Evolutionary conservation across 805 yeast species (phyloP).

Genomic region (Metschnikowia aberdeeniae): DNA sequence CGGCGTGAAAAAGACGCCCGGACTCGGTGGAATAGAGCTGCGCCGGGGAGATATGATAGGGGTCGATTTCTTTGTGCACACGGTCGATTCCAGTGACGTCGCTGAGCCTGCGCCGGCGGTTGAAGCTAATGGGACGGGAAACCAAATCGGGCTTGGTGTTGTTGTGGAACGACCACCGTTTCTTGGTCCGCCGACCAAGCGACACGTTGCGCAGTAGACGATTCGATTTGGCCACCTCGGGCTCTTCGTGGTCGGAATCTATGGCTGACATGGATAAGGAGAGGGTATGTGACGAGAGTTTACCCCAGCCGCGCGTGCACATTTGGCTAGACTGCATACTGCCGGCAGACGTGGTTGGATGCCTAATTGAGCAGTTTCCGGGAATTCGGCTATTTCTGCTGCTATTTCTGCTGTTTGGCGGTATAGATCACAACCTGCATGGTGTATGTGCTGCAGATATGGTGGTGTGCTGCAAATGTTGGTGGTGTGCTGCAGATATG

Average conservation of each 20-base stretch:
- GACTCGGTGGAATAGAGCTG: conserved; percentile 90
- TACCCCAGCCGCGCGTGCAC: conserved; percentile 8
- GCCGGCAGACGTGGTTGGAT: not conserved
- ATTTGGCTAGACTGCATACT: not conserved
- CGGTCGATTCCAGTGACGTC: conserved; percentile 46
- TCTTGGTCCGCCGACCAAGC: conserved; percentile 33
- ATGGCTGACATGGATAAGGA: conserved; percentile 24
- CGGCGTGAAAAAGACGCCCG: conserved; percentile 93
- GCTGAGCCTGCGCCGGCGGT: conserved; percentile 32
- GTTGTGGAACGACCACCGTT: conserved; percentile 43
- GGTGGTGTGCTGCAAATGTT: too few relatives aligned
- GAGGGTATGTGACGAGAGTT: not conserved
- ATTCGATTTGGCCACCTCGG: conserved; percentile 31
- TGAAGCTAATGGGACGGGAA: conserved; percentile 27
- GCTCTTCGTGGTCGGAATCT: conserved; percentile 27
- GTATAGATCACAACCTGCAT: too few relatives aligned
- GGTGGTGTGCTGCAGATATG: too few relatives aligned
- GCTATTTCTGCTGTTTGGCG: not conserved
- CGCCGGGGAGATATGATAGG: conserved; percentile 77
- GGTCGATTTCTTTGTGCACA: conserved; percentile 61
- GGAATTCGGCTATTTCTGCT: too few relatives aligned
- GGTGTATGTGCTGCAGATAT: too few relatives aligned
- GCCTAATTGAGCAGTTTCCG: too few relatives aligned
- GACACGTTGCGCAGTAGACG: conserved; percentile 27
- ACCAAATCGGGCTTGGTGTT: conserved; percentile 35